Conservation (phyloP, 2,329 filamentous ascomycete genomes). For the Cercospora sp. region DNA sequence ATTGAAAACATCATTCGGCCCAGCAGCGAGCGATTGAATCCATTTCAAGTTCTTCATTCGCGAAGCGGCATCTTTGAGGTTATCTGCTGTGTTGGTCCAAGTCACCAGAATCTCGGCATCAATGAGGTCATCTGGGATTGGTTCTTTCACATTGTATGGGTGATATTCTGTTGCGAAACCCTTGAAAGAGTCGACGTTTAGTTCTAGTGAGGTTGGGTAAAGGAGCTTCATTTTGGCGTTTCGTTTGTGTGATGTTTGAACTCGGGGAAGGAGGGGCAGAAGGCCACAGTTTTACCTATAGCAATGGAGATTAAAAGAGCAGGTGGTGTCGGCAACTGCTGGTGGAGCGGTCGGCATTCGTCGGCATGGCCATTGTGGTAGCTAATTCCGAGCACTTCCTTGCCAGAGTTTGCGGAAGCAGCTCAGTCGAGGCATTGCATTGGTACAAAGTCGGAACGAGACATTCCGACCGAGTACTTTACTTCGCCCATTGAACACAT, state of each 20-base stretch:
- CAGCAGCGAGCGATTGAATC: constrained; percentile 67
- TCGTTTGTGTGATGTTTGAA: not conserved
- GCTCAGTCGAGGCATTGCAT: not conserved
- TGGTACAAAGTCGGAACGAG: not conserved
- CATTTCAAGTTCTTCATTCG: constrained; percentile 60
- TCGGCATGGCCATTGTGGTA: not conserved
- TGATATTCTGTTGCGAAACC: constrained; percentile 61
- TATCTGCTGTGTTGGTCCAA: constrained; percentile 60
- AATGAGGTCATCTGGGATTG: constrained; percentile 58
- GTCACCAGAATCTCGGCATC: constrained; percentile 64
- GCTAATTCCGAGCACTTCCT: not conserved
- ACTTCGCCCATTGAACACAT: not conserved
- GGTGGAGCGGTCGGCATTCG: constrained; percentile 1
- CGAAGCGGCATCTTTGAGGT: constrained; percentile 59
- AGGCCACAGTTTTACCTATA: not conserved
- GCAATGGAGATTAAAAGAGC: not conserved
- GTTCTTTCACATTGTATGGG: constrained; percentile 58
- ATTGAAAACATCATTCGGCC: constrained; percentile 63
- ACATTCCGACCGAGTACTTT: not conserved
- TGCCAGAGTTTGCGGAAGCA: not conserved
- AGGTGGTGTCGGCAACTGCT: not conserved
- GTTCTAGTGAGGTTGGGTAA: constrained; percentile 63
- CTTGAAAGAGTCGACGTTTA: constrained; percentile 57
- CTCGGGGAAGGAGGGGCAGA: not conserved
- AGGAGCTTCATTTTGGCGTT: constrained; percentile 61